Evolutionary conservation across 805 yeast genomes (phyloP).

Genomic region (Helenozyma rhizophorensis): DNA sequence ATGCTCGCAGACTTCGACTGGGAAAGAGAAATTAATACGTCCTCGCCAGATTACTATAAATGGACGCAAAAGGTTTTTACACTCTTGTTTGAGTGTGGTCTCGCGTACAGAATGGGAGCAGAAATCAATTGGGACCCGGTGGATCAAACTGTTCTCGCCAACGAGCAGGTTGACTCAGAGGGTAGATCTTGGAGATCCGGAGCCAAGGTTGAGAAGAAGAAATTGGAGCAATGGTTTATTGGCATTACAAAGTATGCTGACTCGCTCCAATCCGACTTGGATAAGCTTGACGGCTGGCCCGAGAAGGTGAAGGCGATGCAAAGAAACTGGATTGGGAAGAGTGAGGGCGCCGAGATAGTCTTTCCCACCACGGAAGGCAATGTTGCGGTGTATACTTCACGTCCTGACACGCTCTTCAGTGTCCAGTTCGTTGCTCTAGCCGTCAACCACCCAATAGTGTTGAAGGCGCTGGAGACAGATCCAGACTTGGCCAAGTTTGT

Average conservation of each 20-base stretch:
- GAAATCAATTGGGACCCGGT: conserved; percentile 98
- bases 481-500: conserved; percentile 45
- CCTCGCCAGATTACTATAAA: conserved; percentile 81
- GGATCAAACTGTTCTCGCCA: conserved; percentile 91
- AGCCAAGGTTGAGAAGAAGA: conserved; percentile 80
- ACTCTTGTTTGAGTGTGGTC: conserved; percentile 64
- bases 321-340: conserved; percentile 88
- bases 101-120: conserved; percentile 83
- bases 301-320: conserved; percentile 87
- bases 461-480: conserved; percentile 34
- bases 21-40: conserved; percentile 86
- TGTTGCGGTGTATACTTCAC: conserved; percentile 70
- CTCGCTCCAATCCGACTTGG: conserved; percentile 61
- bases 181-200: conserved; percentile 98
- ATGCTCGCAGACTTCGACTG: conserved; percentile 91
- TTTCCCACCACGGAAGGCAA: conserved; percentile 36
- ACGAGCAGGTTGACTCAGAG: conserved; percentile 86
- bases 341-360: conserved; percentile 68
- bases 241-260: conserved; percentile 81
- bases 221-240: conserved; percentile 89
- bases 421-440: conserved; percentile 83
- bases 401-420: conserved; percentile 83
- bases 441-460: conserved; percentile 59
- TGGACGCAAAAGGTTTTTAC: conserved; percentile 90
- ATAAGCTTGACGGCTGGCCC: conserved; percentile 73